Percentiles rank a stretch among this genome's conserved stretches.
These are phyloP conservation scores for Delitschia confertaspora DNA, from an alignment of 495 filamentous ascomycete species.

Conservation along the genomic window DNA sequence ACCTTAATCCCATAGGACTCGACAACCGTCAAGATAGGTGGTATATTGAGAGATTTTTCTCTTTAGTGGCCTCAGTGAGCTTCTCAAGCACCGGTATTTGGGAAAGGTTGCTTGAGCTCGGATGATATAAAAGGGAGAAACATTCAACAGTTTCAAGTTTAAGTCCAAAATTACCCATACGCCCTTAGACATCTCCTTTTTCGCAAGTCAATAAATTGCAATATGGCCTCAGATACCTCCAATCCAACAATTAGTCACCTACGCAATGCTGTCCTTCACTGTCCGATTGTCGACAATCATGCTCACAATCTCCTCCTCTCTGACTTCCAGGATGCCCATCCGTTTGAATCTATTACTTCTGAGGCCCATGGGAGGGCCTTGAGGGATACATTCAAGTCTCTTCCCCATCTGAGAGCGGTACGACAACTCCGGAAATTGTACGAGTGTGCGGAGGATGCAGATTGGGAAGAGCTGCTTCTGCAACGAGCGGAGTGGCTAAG, in stretches of 20 bases:
- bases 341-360: conserved; percentile 53
- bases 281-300: conserved; percentile 83
- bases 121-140: too few species aligned
- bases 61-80: too few species aligned
- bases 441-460: conserved; percentile 53
- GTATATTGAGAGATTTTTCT: too few species aligned
- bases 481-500: conserved; percentile 38
- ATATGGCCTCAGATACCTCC: conserved; percentile 3
- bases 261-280: conserved; percentile 30
- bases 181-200: too few species aligned
- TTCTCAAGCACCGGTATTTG: too few species aligned
- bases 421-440: conserved; percentile 59
- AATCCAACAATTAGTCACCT: conserved; percentile 18
- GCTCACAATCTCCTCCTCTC: conserved; percentile 66
- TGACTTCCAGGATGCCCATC: conserved; percentile 32
- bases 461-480: conserved; percentile 50
- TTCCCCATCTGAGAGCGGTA: conserved; percentile 63
- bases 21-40: too few species aligned
- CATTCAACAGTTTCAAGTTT: too few species aligned
- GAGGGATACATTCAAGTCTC: conserved; percentile 46
- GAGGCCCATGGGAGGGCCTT: conserved; percentile 67
- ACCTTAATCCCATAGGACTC: too few species aligned
- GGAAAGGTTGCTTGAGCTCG: too few species aligned
- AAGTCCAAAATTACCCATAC: too few species aligned
- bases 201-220: not conserved